Percentiles rank a stretch among this genome's conserved stretches.
Evolutionary conservation across 2,329 filamentous ascomycete genomes (phyloP).

Genomic region (Aspergillus sp.): DNA sequence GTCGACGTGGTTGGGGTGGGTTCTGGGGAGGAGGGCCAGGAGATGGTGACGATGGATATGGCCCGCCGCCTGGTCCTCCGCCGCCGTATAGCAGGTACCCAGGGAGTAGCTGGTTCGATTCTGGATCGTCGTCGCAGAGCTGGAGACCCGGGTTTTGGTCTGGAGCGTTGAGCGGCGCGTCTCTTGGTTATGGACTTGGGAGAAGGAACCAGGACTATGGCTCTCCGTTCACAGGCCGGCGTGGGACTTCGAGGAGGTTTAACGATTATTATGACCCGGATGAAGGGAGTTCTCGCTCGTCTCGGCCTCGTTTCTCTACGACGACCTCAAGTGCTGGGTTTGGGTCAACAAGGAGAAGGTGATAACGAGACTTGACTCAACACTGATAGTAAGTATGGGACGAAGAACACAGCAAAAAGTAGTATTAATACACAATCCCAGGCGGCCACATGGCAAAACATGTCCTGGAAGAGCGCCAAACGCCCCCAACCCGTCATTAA

Average conservation of each 20-base stretch:
- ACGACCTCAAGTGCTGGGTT: slow-evolving; percentile 34
- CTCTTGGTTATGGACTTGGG: slow-evolving; percentile 34
- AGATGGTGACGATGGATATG: slow-evolving; percentile 22
- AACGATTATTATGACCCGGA: slow-evolving; percentile 16
- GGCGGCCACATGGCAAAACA: neutral
- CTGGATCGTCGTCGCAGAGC: slow-evolving; percentile 12
- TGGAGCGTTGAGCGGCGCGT: slow-evolving; percentile 33
- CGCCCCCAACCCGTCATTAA: slow-evolving; percentile 1
- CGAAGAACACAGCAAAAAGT: slow-evolving; percentile 1
- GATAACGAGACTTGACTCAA: slow-evolving; percentile 3
- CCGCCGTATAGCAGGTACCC: slow-evolving; percentile 31
- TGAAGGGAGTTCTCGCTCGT: slow-evolving; percentile 24
- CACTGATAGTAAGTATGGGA: slow-evolving; percentile 1
- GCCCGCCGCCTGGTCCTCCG: slow-evolving; percentile 27
- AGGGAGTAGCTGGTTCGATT: slow-evolving; percentile 11
- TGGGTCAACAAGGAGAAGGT: slow-evolving; percentile 36
- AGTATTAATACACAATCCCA: neutral
- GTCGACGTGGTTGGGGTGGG: slow-evolving; percentile 16
- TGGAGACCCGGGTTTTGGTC: slow-evolving; percentile 43
- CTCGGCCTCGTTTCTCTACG: slow-evolving; percentile 25
- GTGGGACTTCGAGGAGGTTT: slow-evolving; percentile 8
- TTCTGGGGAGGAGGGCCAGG: slow-evolving; percentile 22
- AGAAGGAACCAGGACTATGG: slow-evolving; percentile 14
- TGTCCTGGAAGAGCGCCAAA: neutral
- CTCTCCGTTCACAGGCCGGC: slow-evolving; percentile 10